Conservation (phyloP, 1,284 basidiomycete genomes). For the Sanguinoderma infundibulare region DNA sequence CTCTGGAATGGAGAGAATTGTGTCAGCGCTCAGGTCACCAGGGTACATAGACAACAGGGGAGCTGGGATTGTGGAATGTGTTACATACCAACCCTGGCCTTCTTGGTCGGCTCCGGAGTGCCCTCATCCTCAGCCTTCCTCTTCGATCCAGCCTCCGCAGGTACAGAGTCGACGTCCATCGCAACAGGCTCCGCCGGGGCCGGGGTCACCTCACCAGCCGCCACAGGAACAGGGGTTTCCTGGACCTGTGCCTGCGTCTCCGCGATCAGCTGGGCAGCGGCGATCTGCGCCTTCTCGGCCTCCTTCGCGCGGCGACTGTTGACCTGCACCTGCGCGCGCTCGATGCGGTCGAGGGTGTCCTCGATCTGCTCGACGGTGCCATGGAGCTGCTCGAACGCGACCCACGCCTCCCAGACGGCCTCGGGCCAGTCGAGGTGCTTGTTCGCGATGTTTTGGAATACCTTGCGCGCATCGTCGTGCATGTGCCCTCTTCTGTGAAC, state of each 20-base stretch:
- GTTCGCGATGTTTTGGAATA: constrained; percentile 66
- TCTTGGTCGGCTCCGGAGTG: constrained; percentile 53
- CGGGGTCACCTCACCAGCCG: constrained; percentile 29
- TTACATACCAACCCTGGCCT: constrained; percentile 58
- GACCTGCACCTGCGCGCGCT: constrained; percentile 66
- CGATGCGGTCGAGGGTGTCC: constrained; percentile 68
- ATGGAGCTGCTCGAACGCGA: constrained; percentile 83
- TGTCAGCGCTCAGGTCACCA: not conserved
- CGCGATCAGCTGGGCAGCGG: constrained; percentile 54
- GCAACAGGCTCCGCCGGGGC: constrained; percentile 9
- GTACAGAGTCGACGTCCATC: constrained; percentile 59
- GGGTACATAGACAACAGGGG: not conserved
- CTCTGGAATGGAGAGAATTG: constrained; percentile 38
- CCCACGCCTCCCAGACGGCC: constrained; percentile 88
- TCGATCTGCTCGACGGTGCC: constrained; percentile 77
- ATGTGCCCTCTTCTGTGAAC: constrained; percentile 56
- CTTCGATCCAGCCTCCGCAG: constrained; percentile 50
- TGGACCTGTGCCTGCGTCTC: constrained; percentile 44
- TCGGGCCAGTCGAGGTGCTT: constrained; percentile 92
- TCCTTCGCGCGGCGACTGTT: constrained; percentile 74
- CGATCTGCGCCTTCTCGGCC: constrained; percentile 57
- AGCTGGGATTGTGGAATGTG: too few species aligned
- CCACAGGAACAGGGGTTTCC: constrained; percentile 14
- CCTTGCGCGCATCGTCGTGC: constrained; percentile 63
- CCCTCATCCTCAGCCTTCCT: constrained; percentile 64